A percentile compares a stretch with the other conserved stretches of the same genome.
Evolutionary conservation across 148 eudicot species (phyloP).

Genomic region (Amaranthus palmeri): DNA sequence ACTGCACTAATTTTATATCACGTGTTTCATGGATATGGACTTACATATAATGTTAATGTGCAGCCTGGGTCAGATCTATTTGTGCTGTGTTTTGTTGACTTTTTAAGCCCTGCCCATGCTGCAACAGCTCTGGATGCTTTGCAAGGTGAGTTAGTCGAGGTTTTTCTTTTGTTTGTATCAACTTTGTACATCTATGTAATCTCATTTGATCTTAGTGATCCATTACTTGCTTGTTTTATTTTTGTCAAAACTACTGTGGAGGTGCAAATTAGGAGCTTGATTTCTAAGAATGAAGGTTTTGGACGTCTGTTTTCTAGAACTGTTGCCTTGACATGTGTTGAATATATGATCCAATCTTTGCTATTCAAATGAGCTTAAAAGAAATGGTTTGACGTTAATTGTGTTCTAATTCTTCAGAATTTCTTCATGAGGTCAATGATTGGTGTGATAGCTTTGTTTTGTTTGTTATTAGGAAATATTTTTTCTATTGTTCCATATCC

Average conservation of each 20-base stretch:
- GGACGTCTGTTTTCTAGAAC: background rate
- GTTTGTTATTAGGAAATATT: background rate
- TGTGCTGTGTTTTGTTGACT: constrained; percentile 84
- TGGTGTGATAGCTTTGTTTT: constrained; percentile 2
- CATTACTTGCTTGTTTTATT: background rate
- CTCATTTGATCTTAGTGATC: background rate
- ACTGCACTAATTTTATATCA: background rate
- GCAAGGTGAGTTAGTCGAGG: constrained; percentile 28
- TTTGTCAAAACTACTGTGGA: background rate
- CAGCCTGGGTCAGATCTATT: constrained; percentile 69
- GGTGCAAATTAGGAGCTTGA: background rate
- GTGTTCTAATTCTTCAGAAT: background rate
- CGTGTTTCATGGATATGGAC: constrained; percentile 7
- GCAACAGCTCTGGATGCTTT: constrained; percentile 47
- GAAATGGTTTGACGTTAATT: background rate
- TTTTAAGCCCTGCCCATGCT: constrained; percentile 44
- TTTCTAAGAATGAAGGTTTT: background rate
- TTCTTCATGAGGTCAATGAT: background rate
- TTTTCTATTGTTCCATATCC: too few relatives aligned
- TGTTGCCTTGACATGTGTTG: background rate
- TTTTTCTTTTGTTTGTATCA: constrained; percentile 27
- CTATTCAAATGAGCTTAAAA: background rate
- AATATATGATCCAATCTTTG: background rate
- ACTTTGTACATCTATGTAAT: constrained; percentile 8
- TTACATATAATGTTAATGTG: constrained; percentile 17